phyloP scores from a whole-genome alignment of 768 basidiomycete species.

The Panaeolus papilionaceus region DNA sequence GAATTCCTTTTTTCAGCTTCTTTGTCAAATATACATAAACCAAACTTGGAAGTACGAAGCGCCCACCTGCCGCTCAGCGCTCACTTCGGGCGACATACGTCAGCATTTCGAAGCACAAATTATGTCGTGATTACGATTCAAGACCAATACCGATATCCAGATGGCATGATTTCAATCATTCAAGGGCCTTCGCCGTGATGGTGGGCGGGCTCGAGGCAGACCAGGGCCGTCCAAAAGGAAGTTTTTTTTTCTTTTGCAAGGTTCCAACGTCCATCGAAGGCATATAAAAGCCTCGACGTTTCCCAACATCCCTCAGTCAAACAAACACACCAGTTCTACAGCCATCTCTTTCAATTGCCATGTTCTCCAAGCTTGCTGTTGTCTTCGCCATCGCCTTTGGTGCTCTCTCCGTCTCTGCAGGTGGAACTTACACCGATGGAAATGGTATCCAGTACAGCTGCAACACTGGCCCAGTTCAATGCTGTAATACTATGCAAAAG shows the following conservation, averaged over 20 bases:
- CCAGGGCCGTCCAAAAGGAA: too few species aligned
- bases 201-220: neutral
- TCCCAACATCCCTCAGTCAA: neutral
- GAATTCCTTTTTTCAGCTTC: neutral
- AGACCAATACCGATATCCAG: neutral
- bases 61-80: neutral
- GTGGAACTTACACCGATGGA: neutral
- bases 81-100: neutral
- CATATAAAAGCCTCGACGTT: neutral
- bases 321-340: neutral
- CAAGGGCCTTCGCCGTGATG: neutral
- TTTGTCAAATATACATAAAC: neutral
- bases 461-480: neutral
- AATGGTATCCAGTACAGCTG: conserved; percentile 5
- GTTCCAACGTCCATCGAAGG: too few species aligned
- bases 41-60: neutral
- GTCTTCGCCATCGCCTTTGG: neutral
- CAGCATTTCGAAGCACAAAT: neutral
- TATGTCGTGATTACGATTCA: neutral
- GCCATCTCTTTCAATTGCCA: neutral
- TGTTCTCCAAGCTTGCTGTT: conserved; percentile 1
- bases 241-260: too few species aligned
- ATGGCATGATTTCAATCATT: neutral
- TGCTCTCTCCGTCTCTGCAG: neutral
- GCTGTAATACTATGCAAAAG: neutral